Evolutionary conservation across 257 asterid species (phyloP).

Genomic region (Perilla frutescens): DNA sequence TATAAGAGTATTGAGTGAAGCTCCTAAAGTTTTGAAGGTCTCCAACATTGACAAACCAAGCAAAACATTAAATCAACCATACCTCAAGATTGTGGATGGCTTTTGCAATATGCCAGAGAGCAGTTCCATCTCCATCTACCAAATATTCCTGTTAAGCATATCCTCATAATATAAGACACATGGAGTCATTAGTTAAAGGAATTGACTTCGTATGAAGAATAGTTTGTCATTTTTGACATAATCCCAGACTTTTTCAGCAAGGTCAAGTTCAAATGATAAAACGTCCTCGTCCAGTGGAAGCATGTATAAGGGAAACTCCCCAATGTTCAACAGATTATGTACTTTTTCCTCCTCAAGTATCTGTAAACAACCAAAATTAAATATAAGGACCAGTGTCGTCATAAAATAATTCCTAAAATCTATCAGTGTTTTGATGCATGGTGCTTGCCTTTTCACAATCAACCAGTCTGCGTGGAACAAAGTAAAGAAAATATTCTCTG

Average conservation of each 20-base stretch:
- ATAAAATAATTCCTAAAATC: constrained; percentile 17
- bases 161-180: constrained; percentile 41
- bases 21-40: constrained; percentile 13
- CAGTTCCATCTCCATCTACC: constrained; percentile 89
- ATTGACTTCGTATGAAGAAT: background rate
- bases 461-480: constrained; percentile 95
- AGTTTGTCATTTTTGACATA: constrained; percentile 8
- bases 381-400: background rate
- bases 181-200: constrained; percentile 19
- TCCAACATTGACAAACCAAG: background rate
- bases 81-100: constrained; percentile 97
- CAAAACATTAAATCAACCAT: constrained; percentile 27
- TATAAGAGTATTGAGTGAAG: too few species aligned
- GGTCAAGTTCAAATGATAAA: constrained; percentile 91
- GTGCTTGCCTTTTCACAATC: constrained; percentile 85
- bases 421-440: constrained; percentile 5
- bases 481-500: constrained; percentile 85
- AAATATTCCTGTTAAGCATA: constrained; percentile 64
- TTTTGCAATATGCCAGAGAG: constrained; percentile 96
- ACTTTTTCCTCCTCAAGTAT: constrained; percentile 94
- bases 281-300: constrained; percentile 94
- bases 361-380: constrained; percentile 46
- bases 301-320: constrained; percentile 85
- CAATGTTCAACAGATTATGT: constrained; percentile 73
- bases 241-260: constrained; percentile 74